Evolutionary conservation across 345 rosid genomes (phyloP).

Genomic region (Eucalyptus marginata): DNA sequence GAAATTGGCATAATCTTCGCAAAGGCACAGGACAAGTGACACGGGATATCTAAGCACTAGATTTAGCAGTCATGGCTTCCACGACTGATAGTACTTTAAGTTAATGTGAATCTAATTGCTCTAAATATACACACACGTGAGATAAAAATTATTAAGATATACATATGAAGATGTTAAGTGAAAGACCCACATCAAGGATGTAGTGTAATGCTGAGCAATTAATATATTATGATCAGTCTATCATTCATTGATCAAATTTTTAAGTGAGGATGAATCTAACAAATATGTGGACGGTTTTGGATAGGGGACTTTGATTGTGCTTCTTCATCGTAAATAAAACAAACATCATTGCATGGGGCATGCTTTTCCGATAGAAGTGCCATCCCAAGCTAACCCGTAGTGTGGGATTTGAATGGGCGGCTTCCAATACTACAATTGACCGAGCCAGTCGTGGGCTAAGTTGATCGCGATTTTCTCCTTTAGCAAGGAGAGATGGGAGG

Average conservation of each 20-base stretch:
- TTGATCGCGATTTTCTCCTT: neutral
- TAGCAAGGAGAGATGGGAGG: neutral
- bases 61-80: neutral
- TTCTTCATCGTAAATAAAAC: neutral
- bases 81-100: neutral
- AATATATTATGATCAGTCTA: neutral
- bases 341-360: neutral
- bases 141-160: neutral
- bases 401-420: neutral
- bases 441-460: neutral
- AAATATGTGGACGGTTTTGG: accelerated
- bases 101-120: neutral
- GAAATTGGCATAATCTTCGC: neutral
- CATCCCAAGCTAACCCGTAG: neutral
- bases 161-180: neutral
- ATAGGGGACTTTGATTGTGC: neutral
- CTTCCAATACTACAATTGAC: neutral
- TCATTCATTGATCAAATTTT: neutral
- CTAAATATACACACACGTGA: neutral
- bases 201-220: neutral
- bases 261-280: neutral
- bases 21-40: neutral
- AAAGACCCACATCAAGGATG: neutral
- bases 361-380: neutral
- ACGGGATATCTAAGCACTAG: neutral